Conservation (phyloP, 2,329 filamentous ascomycete species). For the Cercospora sp. region DNA sequence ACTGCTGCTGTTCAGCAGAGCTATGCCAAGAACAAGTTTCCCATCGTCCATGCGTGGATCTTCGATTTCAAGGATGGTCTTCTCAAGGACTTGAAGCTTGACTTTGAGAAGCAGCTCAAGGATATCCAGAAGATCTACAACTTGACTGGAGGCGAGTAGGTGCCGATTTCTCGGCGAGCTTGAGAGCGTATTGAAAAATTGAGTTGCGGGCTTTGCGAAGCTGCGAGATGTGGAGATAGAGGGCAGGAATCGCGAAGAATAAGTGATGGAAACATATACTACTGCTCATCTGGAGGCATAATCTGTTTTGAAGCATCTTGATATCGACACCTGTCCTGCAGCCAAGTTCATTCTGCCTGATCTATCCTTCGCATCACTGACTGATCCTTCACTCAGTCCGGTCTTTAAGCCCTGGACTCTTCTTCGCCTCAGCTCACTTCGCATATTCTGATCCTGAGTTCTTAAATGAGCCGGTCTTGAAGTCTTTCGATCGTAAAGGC, state of each 20-base stretch:
- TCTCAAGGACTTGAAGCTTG: slow-evolving; percentile 19
- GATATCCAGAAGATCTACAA: slow-evolving; percentile 23
- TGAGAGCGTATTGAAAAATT: background rate
- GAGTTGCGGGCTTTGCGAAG: background rate
- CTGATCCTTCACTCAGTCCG: too few relatives aligned
- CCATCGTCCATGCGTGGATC: slow-evolving; percentile 20
- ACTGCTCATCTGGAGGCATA: background rate
- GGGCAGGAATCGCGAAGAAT: background rate
- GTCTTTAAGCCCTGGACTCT: too few relatives aligned
- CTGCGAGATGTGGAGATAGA: background rate
- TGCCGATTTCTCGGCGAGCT: background rate
- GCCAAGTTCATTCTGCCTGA: background rate
- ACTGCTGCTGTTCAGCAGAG: slow-evolving; percentile 21
- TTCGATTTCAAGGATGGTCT: slow-evolving; percentile 22
- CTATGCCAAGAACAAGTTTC: slow-evolving; percentile 20
- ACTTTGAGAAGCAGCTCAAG: slow-evolving; percentile 19
- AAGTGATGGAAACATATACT: background rate
- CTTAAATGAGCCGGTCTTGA: slow-evolving; percentile 4
- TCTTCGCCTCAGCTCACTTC: background rate
- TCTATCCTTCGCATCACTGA: background rate
- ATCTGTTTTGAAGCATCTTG: background rate
- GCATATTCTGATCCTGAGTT: background rate
- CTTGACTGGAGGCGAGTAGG: slow-evolving; percentile 13
- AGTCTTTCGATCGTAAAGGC: slow-evolving; percentile 13
- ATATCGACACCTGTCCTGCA: background rate